phyloP scores from a whole-genome alignment of 371 early-diverging fungal genomes.

The Actinomortierella wolfii region DNA sequence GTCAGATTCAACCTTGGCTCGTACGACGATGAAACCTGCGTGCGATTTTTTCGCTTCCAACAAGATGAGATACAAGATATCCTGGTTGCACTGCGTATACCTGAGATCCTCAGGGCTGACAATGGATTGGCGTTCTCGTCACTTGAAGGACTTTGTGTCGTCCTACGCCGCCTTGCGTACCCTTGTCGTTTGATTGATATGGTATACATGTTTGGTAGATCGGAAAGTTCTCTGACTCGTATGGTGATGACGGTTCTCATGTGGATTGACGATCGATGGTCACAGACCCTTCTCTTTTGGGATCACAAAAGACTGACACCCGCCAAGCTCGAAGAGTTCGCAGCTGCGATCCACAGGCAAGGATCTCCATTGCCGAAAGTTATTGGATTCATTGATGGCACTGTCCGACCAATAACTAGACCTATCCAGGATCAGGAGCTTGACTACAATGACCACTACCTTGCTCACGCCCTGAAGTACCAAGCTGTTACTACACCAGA shows the following conservation, averaged over 20 bases:
- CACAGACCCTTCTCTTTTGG: constrained; percentile 3
- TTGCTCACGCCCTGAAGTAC: constrained; percentile 11
- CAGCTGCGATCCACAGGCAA: neutral
- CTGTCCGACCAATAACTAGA: constrained; percentile 4
- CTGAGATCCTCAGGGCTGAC: constrained; percentile 2
- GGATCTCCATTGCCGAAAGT: neutral
- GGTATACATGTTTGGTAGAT: constrained; percentile 5
- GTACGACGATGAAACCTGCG: neutral
- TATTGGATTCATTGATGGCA: constrained; percentile 12
- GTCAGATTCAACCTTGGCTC: constrained; percentile 2
- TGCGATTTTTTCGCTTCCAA: constrained; percentile 1
- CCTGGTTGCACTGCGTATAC: neutral
- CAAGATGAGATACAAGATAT: constrained; percentile 3
- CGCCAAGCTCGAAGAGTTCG: constrained; percentile 4
- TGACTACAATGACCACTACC: constrained; percentile 8
- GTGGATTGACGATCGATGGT: constrained; percentile 6
- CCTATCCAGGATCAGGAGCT: neutral
- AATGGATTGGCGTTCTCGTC: constrained; percentile 3
- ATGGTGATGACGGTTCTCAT: neutral
- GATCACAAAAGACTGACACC: constrained; percentile 1
- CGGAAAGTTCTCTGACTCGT: neutral
- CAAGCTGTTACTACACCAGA: constrained; percentile 6
- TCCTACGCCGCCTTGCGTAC: constrained; percentile 8
- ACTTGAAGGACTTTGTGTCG: neutral
- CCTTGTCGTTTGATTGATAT: constrained; percentile 6